phyloP scores from a whole-genome alignment of 2,329 filamentous ascomycete species.

The Hymenoscyphus occultus region DNA sequence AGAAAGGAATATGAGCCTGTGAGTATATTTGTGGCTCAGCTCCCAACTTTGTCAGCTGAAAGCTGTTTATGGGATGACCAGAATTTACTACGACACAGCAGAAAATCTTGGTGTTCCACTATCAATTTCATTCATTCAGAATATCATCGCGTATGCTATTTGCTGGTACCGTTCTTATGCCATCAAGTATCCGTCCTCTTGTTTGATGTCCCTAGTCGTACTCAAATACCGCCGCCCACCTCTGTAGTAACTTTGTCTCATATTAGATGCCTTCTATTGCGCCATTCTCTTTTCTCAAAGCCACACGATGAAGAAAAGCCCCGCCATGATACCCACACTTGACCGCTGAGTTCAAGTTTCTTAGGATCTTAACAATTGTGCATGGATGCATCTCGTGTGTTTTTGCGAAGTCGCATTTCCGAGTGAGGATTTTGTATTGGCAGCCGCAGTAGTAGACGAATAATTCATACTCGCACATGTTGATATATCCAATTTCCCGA shows the following conservation, averaged over 20 bases:
- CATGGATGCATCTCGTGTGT: background rate
- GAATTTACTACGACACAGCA: no score
- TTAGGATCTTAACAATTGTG: background rate
- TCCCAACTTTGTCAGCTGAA: no score
- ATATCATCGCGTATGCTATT: background rate
- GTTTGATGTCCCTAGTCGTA: background rate
- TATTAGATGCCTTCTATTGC: background rate
- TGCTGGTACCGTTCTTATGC: background rate
- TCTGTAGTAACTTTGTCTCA: background rate
- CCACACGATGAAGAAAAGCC: background rate
- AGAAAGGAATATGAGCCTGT: no score
- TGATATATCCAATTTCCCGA: no score
- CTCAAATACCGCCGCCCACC: background rate
- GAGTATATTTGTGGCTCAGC: no score
- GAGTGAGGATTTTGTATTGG: conserved; percentile 6
- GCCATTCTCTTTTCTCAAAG: background rate
- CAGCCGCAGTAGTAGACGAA: conserved; percentile 4
- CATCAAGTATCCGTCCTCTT: background rate
- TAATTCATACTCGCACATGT: conserved; percentile 3
- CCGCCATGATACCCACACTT: conserved; percentile 8
- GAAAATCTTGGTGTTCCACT: background rate
- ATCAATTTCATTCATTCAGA: background rate
- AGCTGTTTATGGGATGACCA: no score
- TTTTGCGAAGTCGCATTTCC: background rate
- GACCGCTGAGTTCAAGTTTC: background rate